These are phyloP conservation scores for Platismatia glauca DNA, from an alignment of 495 filamentous ascomycete species.

Conservation along the genomic window DNA sequence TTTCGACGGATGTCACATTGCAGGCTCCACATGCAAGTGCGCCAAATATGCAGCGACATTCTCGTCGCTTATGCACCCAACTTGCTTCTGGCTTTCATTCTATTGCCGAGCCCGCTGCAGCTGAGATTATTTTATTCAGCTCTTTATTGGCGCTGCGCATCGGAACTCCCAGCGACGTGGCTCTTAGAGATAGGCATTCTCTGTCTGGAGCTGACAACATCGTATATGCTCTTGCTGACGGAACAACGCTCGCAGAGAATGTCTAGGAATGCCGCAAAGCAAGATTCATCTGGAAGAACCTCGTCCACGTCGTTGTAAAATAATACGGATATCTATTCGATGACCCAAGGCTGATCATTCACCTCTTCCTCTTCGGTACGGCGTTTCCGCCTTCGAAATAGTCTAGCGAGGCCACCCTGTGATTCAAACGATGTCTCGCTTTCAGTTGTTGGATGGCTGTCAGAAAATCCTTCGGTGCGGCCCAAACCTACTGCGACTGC, in stretches of 20 bases:
- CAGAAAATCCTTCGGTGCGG: background rate
- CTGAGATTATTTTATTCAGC: background rate
- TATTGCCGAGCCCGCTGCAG: background rate
- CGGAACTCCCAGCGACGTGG: background rate
- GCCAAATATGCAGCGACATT: background rate
- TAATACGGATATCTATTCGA: background rate
- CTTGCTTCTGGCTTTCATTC: background rate
- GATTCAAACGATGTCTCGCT: background rate
- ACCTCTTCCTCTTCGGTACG: background rate
- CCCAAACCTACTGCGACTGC: conserved; percentile 12
- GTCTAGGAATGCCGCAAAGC: no score
- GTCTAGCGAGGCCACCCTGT: background rate
- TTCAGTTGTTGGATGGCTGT: background rate
- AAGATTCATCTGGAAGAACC: background rate
- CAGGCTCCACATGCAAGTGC: background rate
- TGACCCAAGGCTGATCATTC: conserved; percentile 15
- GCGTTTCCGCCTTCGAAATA: conserved; percentile 3
- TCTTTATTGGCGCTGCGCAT: background rate
- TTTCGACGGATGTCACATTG: background rate
- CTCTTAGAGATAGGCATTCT: background rate
- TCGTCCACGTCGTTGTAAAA: background rate
- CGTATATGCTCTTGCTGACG: background rate
- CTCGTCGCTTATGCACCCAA: background rate
- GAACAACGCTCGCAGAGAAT: background rate
- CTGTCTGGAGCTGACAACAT: background rate